Evolutionary conservation across 805 yeast species (phyloP).

Genomic region (Cyberlindnera samutprakarnensis): DNA sequence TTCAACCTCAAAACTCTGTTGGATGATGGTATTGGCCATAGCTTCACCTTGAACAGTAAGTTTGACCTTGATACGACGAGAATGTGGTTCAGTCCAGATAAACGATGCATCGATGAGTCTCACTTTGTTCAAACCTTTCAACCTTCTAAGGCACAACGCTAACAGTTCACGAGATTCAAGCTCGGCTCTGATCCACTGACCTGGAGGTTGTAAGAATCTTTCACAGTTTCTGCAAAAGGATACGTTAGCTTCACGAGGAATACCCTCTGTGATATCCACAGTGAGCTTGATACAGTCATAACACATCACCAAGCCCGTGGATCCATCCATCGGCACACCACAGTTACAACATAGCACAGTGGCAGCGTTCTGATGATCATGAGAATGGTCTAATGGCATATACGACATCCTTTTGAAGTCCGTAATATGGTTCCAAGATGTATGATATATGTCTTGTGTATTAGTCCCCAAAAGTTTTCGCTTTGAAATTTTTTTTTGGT

Average conservation of each 20-base stretch:
- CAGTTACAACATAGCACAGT: slow-evolving; percentile 97
- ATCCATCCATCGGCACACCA: slow-evolving; percentile 97
- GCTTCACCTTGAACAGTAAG: slow-evolving; percentile 97
- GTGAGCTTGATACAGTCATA: slow-evolving; percentile 93
- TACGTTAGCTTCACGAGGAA: slow-evolving; percentile 88
- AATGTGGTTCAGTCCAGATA: slow-evolving; percentile 99
- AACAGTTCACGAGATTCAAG: slow-evolving; percentile 88
- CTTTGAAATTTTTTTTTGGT: too few species aligned
- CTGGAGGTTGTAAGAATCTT: slow-evolving; percentile 89
- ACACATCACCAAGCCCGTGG: slow-evolving; percentile 90
- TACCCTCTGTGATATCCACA: slow-evolving; percentile 89
- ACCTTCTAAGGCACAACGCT: slow-evolving; percentile 81
- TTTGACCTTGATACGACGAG: slow-evolving; percentile 86
- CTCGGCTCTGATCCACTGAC: slow-evolving; percentile 86
- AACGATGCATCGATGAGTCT: slow-evolving; percentile 89
- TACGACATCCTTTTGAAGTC: slow-evolving; percentile 25
- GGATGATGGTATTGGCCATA: slow-evolving; percentile 81
- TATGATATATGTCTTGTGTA: not conserved
- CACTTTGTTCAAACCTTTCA: slow-evolving; percentile 82
- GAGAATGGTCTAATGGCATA: slow-evolving; percentile 28
- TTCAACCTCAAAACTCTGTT: slow-evolving; percentile 92
- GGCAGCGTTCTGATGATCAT: slow-evolving; percentile 40
- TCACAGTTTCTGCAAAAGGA: slow-evolving; percentile 98
- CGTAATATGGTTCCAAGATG: too few species aligned
- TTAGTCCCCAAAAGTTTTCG: slow-evolving; percentile 2